Percentiles rank a stretch among this genome's conserved stretches.
phyloP scores from a whole-genome alignment of 257 asterid species.

The Thymus quinquecostatus region DNA sequence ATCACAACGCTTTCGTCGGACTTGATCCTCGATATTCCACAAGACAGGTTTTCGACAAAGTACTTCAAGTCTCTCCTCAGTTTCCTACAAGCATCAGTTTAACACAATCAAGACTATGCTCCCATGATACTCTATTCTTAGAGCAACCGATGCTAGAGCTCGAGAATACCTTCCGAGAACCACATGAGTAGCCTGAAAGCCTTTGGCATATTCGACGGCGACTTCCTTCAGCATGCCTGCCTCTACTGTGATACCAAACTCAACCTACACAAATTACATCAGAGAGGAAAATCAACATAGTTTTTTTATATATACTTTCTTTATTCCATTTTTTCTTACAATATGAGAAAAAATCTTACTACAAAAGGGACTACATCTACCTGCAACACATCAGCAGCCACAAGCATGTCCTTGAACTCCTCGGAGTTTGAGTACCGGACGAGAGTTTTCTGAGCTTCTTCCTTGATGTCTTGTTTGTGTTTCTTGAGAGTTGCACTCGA shows the following conservation, averaged over 20 bases:
- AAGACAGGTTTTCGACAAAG: slow-evolving; percentile 45
- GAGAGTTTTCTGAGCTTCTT: slow-evolving; percentile 34
- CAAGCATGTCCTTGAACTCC: slow-evolving; percentile 35
- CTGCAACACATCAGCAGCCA: slow-evolving; percentile 42
- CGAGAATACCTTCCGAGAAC: slow-evolving; percentile 48
- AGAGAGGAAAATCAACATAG: neutral
- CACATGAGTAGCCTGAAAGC: slow-evolving; percentile 46
- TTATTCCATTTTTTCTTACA: neutral
- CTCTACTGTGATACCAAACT: slow-evolving; percentile 49
- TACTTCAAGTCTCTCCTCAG: slow-evolving; percentile 45
- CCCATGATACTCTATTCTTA: too few relatives aligned
- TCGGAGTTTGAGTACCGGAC: slow-evolving; percentile 29
- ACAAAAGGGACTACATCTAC: slow-evolving; percentile 21
- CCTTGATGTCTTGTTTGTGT: slow-evolving; percentile 40
- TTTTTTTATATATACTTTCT: neutral
- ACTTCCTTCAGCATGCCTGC: slow-evolving; percentile 53
- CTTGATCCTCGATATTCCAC: slow-evolving; percentile 50
- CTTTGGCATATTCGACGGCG: slow-evolving; percentile 43
- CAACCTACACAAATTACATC: slow-evolving; percentile 37
- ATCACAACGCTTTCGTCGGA: slow-evolving; percentile 34
- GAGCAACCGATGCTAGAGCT: neutral
- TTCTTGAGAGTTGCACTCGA: slow-evolving; percentile 47
- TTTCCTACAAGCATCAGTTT: slow-evolving; percentile 37
- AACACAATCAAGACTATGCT: neutral
- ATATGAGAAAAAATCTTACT: neutral